Percentiles rank a stretch among this genome's conserved stretches.
These are phyloP conservation scores for bread wheat (Triticum aestivum) DNA, from an alignment of 176 grass and related monocot species.

Conservation along the genomic window DNA sequence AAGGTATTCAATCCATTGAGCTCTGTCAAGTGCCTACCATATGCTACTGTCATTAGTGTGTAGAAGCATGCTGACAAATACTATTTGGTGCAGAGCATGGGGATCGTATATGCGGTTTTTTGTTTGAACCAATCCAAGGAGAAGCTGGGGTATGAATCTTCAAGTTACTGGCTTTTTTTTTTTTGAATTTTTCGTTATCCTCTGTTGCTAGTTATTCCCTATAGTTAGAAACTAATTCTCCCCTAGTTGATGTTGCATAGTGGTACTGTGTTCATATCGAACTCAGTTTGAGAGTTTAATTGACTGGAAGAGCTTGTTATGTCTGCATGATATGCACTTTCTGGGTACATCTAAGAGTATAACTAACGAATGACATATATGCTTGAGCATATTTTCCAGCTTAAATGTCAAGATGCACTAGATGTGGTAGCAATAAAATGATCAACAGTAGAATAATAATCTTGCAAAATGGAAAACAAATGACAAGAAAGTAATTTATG, in stretches of 20 bases:
- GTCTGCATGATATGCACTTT: background rate
- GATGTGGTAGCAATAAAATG: background rate
- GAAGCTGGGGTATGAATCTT: constrained; percentile 88
- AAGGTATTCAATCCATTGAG: constrained; percentile 42
- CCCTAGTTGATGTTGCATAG: background rate
- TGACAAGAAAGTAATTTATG: background rate
- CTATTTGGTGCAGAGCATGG: constrained; percentile 66
- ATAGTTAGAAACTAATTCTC: background rate
- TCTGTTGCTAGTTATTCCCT: background rate
- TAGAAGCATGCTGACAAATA: constrained; percentile 19
- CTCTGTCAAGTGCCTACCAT: background rate
- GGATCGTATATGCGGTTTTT: constrained; percentile 75
- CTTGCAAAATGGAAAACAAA: background rate
- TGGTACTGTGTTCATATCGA: background rate
- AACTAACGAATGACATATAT: background rate
- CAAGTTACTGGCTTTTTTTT: background rate
- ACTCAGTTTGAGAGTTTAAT: background rate
- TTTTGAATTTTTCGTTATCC: background rate
- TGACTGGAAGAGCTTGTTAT: background rate
- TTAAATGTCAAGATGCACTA: background rate
- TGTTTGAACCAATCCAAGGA: constrained; percentile 99
- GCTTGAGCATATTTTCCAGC: background rate
- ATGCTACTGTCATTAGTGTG: background rate
- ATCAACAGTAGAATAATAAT: background rate
- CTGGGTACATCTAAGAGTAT: background rate